These are phyloP conservation scores for Byssothecium circinans DNA, from an alignment of 2,329 filamentous ascomycete species.

Conservation along the genomic window DNA sequence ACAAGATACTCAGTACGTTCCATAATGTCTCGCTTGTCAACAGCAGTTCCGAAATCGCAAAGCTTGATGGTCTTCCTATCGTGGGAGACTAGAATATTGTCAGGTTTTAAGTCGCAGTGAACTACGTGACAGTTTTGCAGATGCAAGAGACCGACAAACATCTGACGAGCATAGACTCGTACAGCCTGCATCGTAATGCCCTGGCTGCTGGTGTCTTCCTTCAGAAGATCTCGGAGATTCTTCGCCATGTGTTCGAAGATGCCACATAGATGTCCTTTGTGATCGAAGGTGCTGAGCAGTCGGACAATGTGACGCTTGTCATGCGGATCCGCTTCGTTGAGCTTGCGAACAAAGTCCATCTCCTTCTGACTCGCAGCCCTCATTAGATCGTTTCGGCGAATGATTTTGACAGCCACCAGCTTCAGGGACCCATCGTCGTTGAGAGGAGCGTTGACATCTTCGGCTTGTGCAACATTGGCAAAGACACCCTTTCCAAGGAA, in stretches of 20 bases:
- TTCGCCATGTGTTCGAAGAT: slow-evolving; percentile 86
- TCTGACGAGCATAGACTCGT: slow-evolving; percentile 87
- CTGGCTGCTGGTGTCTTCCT: slow-evolving; percentile 79
- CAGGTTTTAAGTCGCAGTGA: slow-evolving; percentile 94
- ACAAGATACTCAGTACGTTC: slow-evolving; percentile 94
- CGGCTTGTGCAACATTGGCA: slow-evolving; percentile 88
- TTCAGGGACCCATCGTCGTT: slow-evolving; percentile 51
- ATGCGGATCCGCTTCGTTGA: slow-evolving; percentile 82
- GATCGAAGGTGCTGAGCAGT: slow-evolving; percentile 84
- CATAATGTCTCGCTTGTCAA: slow-evolving; percentile 78
- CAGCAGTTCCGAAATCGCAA: slow-evolving; percentile 95
- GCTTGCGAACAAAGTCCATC: slow-evolving; percentile 86
- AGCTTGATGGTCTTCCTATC: slow-evolving; percentile 77
- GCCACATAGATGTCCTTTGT: slow-evolving; percentile 94
- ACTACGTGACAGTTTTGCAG: slow-evolving; percentile 91
- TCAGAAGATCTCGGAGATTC: slow-evolving; percentile 90
- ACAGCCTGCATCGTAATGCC: slow-evolving; percentile 89
- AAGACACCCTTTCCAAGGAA: slow-evolving; percentile 94
- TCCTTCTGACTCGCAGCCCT: slow-evolving; percentile 91
- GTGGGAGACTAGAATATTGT: slow-evolving; percentile 78
- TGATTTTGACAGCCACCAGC: slow-evolving; percentile 95
- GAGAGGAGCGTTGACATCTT: slow-evolving; percentile 20
- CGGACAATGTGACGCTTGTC: slow-evolving; percentile 91
- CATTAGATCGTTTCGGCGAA: slow-evolving; percentile 94
- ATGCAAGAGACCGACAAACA: slow-evolving; percentile 84